Base-by-base conservation (phyloP, 768 basidiomycete species). In the Macrocybe gigantea region DNA sequence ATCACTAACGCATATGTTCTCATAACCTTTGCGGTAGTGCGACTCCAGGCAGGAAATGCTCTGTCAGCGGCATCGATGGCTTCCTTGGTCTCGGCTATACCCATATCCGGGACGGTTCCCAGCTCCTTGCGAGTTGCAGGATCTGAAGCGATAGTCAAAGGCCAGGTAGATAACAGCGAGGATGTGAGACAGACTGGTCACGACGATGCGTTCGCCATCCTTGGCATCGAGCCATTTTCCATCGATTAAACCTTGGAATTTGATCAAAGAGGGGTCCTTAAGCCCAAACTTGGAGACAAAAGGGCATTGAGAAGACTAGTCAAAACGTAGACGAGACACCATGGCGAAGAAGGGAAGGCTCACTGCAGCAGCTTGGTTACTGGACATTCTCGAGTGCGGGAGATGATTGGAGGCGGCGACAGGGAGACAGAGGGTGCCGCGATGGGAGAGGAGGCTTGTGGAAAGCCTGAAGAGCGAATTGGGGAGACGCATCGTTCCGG, bases 21-120 rank as follows among this genome's bases (percentile, higher is more conserved):
- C 22, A 22, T 22, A 22, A 90, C 89, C 73, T 91, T 93, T 15
- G 89, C 86, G 1, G 90, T 89, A 30, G 93, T 95, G 60, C 73
- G 82, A 54, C 87, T 80, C 92, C 92, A 99, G 0, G 80, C 74
- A 55, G 80, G 78, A 66, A 97, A 92, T 0, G 94, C 90, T 41
- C 72, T 78, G 5, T 72, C 66, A 7, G 96, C 96, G 9, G 87
- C 87, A 13, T 80, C 70, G 51, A 98, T 93, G 29, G 94, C 96
- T 53, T 81, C 72, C 56, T 83, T 82, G 7, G 91, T 88, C 66
- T 97, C 93, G 29, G 74, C 74, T 38, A 89, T 60, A 7, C 85
- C 88, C 85, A 96, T 89, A 60, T 98, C 95, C 3, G 93, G 90
- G 29, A 94, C 75, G 0, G 79, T 83, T 10, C 93, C 95, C 39